These are phyloP conservation scores for Peronospora belbahrii DNA, from an alignment of 352 stramenopile genomes.

Conservation along the genomic window DNA sequence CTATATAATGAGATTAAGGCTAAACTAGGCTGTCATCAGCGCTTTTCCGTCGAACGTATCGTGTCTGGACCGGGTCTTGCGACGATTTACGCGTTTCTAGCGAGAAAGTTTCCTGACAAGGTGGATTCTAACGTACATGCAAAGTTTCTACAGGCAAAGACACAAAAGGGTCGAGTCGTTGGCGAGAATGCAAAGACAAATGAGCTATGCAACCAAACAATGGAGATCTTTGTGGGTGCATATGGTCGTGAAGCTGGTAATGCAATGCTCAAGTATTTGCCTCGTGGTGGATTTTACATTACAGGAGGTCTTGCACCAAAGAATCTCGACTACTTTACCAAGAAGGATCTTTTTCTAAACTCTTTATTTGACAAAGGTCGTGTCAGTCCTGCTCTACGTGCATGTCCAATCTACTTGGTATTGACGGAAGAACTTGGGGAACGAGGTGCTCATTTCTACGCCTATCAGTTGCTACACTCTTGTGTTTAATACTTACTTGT, in stretches of 20 bases:
- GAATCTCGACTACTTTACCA: conserved; percentile 90
- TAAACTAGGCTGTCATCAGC: conserved; percentile 62
- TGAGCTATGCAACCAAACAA: conserved; percentile 76
- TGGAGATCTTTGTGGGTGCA: conserved; percentile 91
- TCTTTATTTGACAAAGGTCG: conserved; percentile 83
- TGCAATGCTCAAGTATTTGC: conserved; percentile 91
- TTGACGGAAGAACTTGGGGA: conserved; percentile 85
- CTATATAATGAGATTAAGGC: conserved; percentile 73
- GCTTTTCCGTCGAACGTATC: conserved; percentile 92
- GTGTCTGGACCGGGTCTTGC: conserved; percentile 91
- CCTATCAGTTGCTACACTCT: conserved; percentile 60
- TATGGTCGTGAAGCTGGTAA: conserved; percentile 93
- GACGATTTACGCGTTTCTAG: conserved; percentile 94
- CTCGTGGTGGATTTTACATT: conserved; percentile 93
- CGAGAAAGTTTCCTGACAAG: conserved; percentile 82
- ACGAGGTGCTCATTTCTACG: conserved; percentile 81
- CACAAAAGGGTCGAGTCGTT: conserved; percentile 63
- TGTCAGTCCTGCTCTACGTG: conserved; percentile 61
- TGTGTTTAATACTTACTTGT: conserved; percentile 12
- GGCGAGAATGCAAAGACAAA: conserved; percentile 81
- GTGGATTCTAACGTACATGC: conserved; percentile 69
- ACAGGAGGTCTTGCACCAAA: conserved; percentile 94
- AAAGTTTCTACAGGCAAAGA: conserved; percentile 47
- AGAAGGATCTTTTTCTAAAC: conserved; percentile 63
- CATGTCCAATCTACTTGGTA: conserved; percentile 84